A percentile compares a stretch with the other conserved stretches of the same genome.
Conservation (phyloP, 768 basidiomycete species). For the Roridomyces roridus region DNA sequence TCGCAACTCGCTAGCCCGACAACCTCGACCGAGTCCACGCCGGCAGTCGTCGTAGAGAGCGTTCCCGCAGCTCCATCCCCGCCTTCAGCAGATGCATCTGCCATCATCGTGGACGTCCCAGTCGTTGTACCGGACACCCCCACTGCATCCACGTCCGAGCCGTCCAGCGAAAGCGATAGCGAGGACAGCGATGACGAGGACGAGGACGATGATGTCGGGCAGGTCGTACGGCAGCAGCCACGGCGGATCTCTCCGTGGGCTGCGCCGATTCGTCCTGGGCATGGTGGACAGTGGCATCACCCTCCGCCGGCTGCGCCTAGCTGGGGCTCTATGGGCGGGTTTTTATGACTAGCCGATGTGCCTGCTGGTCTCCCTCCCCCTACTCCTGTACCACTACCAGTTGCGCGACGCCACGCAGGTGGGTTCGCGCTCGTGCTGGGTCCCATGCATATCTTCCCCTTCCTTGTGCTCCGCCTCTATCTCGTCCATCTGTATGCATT, state of each 20-base stretch:
- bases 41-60: background rate
- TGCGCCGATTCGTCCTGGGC: conserved; percentile 7
- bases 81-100: too few relatives aligned
- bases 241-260: conserved; percentile 37
- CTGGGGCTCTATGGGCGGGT: conserved; percentile 13
- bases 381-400: conserved; percentile 2
- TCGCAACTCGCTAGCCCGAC: background rate
- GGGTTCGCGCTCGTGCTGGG: conserved; percentile 40
- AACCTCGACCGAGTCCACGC: background rate
- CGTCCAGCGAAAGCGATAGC: conserved; percentile 27
- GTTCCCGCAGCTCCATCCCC: too few relatives aligned
- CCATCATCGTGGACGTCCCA: too few relatives aligned
- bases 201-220: conserved; percentile 32
- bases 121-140: background rate
- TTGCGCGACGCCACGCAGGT: conserved; percentile 37
- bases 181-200: conserved; percentile 41
- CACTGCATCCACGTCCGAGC: background rate
- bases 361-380: background rate
- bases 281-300: conserved; percentile 15
- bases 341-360: conserved; percentile 14
- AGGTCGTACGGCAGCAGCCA: background rate
- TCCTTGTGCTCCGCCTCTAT: conserved; percentile 45
- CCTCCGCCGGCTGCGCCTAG: background rate
- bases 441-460: conserved; percentile 9
- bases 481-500: conserved; percentile 50